phyloP scores from a whole-genome alignment of 2,329 filamentous ascomycete species.

The Aspergillus ustus region DNA sequence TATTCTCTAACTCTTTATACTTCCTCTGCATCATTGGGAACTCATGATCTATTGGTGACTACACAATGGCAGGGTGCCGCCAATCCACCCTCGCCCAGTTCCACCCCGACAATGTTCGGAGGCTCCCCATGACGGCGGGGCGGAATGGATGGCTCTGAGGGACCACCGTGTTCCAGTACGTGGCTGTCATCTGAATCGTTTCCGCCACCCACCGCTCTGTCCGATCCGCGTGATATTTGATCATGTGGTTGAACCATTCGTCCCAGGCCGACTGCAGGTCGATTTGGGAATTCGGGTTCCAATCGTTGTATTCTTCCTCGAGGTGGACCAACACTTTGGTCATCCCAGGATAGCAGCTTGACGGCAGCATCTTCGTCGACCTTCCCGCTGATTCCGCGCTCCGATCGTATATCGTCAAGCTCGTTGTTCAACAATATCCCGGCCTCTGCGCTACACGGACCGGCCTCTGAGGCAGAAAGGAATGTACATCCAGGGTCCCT shows the following conservation, averaged over 20 bases:
- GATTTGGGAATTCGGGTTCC: background rate
- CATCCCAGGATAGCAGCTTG: conserved; percentile 27
- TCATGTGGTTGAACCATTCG: background rate
- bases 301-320: background rate
- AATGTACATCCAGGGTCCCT: conserved; percentile 35
- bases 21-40: background rate
- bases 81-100: background rate
- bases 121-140: background rate
- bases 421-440: conserved; percentile 40
- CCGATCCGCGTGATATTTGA: background rate
- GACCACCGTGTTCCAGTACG: background rate
- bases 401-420: conserved; percentile 34
- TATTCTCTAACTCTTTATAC: background rate
- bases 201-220: background rate
- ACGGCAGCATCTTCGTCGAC: conserved; percentile 34
- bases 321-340: conserved; percentile 17
- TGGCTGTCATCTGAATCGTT: background rate
- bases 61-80: background rate
- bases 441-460: conserved; percentile 33
- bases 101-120: background rate
- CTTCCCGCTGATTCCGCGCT: conserved; percentile 11
- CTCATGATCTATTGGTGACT: background rate
- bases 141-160: background rate
- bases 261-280: background rate
- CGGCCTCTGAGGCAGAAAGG: conserved; percentile 26